Evolutionary conservation across 2,329 filamentous ascomycete genomes (phyloP), one percentile per base, ranked within the genome.

Genomic region (Phialophora expanda): DNA sequence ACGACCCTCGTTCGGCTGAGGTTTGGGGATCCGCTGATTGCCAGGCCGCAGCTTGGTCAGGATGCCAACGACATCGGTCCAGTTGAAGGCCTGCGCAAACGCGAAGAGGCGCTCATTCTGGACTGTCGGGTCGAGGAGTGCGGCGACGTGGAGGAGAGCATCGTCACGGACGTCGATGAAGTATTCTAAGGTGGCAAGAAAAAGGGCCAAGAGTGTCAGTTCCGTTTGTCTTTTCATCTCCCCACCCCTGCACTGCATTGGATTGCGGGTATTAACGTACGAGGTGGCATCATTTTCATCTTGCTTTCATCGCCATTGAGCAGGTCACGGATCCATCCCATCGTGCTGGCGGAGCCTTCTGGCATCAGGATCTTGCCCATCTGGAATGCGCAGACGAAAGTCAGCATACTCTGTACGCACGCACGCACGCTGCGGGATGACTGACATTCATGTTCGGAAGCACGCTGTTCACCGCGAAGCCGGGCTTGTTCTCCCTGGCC

Each of bases 131-230:
- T 85, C 75, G 0, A 85, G 76, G 4, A 84, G 75, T 0, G 81
- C 85, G 2, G 83, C 81, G 2, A 87, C 77, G 48, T 87, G 85
- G 0, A 88, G 73, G 0, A 81, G 75, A 0, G 83, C 85, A 3
- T 72, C 72, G 59, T 87, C 85, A 11, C 81, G 75, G 0, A 84
- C 79, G 68, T 85, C 76, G 24, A 69, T 56, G 56, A 50, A 64
- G 22, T 58, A 64, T 38, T 62, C 62, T 67, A 3, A 34, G 32
- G 32, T 9, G 30, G 9, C 24, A 14, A n/a, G n/a, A n/a, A n/a
- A n/a, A n/a, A n/a, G n/a, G n/a, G n/a, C n/a, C n/a, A 41, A 9
- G 9, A 38, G n/a, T 22, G 55, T 34, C 38, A 57, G 20, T 57
- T 44, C 14, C 8, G 2, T 32, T 17, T 30, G 32, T 32, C 14